Conservation (phyloP, 1,139 yeast genomes). For the Nakaseomyces bracarensis region DNA sequence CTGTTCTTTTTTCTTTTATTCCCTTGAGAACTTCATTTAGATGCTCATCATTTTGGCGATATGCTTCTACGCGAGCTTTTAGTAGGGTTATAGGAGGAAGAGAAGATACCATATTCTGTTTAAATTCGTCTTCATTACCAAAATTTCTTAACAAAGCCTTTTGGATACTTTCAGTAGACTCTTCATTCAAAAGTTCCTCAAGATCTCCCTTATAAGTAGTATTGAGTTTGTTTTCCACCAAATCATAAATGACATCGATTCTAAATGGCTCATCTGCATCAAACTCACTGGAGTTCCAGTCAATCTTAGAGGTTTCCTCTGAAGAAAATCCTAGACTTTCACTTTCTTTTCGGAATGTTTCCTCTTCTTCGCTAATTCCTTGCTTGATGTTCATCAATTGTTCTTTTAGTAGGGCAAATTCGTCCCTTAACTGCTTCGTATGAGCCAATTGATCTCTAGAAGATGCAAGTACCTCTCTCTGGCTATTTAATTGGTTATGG, state of each 20-base stretch:
- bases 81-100: slow-evolving; percentile 59
- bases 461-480: slow-evolving; percentile 22
- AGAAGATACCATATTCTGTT: slow-evolving; percentile 19
- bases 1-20: slow-evolving; percentile 46
- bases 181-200: slow-evolving; percentile 20
- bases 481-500: slow-evolving; percentile 22
- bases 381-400: slow-evolving; percentile 47
- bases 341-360: slow-evolving; percentile 38
- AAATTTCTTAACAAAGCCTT: neutral
- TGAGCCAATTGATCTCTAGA: slow-evolving; percentile 25
- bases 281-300: slow-evolving; percentile 45
- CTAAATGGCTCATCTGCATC: slow-evolving; percentile 86
- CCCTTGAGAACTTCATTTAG: slow-evolving; percentile 44
- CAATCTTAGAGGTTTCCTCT: slow-evolving; percentile 33
- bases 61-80: slow-evolving; percentile 73
- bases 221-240: slow-evolving; percentile 35
- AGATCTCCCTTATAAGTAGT: slow-evolving; percentile 28
- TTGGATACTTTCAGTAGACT: slow-evolving; percentile 19
- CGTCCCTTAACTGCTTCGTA: slow-evolving; percentile 28
- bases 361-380: slow-evolving; percentile 52
- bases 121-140: slow-evolving; percentile 16
- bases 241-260: slow-evolving; percentile 48
- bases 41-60: slow-evolving; percentile 52
- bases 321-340: slow-evolving; percentile 32
- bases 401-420: slow-evolving; percentile 35